Conservation (phyloP, 140 eudicot species). For the Oenanthe javanica region DNA sequence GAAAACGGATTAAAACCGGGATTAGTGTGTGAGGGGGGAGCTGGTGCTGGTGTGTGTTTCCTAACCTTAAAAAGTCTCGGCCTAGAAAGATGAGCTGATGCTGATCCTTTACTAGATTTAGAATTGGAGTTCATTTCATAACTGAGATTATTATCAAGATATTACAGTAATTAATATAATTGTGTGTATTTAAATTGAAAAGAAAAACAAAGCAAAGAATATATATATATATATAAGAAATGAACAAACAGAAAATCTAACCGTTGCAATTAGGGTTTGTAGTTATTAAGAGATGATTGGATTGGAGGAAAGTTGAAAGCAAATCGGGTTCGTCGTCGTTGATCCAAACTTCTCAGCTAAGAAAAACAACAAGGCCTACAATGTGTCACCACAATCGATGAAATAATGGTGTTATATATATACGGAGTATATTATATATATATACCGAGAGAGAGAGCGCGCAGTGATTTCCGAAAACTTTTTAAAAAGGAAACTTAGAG, state of each 20-base stretch:
- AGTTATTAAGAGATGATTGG: not conserved
- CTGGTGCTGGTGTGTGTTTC: slow-evolving; percentile 17
- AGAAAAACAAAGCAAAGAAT: not conserved
- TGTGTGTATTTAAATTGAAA: not conserved
- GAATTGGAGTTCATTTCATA: slow-evolving; percentile 6
- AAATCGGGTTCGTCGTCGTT: not conserved
- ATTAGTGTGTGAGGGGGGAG: slow-evolving; percentile 20
- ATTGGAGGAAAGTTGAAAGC: not conserved
- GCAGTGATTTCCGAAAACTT: too few relatives aligned
- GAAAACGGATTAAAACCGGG: slow-evolving; percentile 40
- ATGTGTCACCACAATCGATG: not conserved
- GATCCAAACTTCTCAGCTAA: not conserved
- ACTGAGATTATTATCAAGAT: not conserved
- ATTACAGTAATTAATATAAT: too few relatives aligned
- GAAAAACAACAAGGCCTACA: not conserved
- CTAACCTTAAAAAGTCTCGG: slow-evolving; percentile 52
- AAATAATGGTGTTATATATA: not conserved
- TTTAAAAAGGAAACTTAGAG: too few relatives aligned
- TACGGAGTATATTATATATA: too few relatives aligned
- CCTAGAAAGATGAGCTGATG: slow-evolving; percentile 31
- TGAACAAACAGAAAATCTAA: not conserved
- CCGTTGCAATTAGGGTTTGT: not conserved
- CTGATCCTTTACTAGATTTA: slow-evolving; percentile 16
- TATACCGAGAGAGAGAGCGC: too few relatives aligned
- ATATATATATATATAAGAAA: too few relatives aligned